These are phyloP conservation scores for Scortechinia acanthostroma DNA, from an alignment of 2,329 filamentous ascomycete genomes.

Conservation along the genomic window DNA sequence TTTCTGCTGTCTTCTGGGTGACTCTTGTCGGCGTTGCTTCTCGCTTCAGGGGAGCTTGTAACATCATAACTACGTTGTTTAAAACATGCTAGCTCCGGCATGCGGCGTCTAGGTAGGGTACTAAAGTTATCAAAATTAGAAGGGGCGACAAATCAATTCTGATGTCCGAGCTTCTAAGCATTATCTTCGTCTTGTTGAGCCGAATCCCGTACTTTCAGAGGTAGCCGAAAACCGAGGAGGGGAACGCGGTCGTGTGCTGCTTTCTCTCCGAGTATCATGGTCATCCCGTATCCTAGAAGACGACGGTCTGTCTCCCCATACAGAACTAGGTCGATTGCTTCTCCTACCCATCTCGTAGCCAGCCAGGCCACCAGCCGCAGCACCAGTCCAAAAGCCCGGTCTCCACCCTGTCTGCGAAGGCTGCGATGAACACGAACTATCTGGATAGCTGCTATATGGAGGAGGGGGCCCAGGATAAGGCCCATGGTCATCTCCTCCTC, in stretches of 20 bases:
- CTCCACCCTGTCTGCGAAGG: conserved; percentile 40
- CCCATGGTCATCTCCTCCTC: conserved; percentile 4
- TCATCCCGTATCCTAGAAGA: conserved; percentile 18
- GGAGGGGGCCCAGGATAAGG: conserved; percentile 9
- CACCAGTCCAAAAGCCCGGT: conserved; percentile 70
- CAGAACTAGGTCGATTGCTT: conserved; percentile 23
- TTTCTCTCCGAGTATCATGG: conserved; percentile 19
- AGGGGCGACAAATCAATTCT: no score
- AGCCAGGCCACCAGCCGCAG: conserved; percentile 62
- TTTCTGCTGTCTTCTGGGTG: no score
- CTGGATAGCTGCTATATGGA: conserved; percentile 26
- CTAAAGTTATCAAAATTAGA: no score
- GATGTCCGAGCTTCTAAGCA: no score
- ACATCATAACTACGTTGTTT: no score
- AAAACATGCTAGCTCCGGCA: no score
- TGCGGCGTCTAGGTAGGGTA: no score
- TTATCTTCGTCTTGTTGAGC: conserved; percentile 56
- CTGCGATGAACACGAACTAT: conserved; percentile 22
- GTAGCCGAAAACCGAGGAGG: conserved; percentile 35
- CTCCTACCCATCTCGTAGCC: conserved; percentile 53
- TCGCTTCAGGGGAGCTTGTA: no score
- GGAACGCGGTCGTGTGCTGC: conserved; percentile 21
- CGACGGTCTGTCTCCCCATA: conserved; percentile 15
- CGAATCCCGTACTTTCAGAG: conserved; percentile 68
- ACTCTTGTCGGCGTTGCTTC: no score